These are phyloP conservation scores for Ustilago curta DNA, from an alignment of 1,284 basidiomycete species.

Conservation along the genomic window DNA sequence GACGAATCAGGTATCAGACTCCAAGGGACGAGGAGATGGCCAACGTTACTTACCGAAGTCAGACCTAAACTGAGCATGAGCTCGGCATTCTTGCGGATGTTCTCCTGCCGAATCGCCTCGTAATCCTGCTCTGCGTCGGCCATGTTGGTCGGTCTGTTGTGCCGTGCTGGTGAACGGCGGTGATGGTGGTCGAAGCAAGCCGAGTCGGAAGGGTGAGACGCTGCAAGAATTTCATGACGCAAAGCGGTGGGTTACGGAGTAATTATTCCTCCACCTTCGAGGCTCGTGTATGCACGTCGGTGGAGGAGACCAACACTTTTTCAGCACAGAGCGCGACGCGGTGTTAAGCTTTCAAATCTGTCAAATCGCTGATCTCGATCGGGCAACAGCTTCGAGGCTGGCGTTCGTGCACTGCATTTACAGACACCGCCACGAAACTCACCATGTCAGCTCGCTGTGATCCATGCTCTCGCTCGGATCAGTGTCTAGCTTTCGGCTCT, in stretches of 20 bases:
- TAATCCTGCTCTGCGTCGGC: constrained; percentile 51
- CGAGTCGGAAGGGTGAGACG: neutral
- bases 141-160: constrained; percentile 11
- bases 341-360: neutral
- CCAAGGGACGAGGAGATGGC: neutral
- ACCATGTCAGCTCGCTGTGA: too few species aligned
- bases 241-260: too few species aligned
- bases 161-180: neutral
- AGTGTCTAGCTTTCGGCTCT: neutral
- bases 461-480: too few species aligned
- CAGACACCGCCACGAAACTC: constrained; percentile 28
- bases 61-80: constrained; percentile 56
- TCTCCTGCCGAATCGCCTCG: constrained; percentile 63
- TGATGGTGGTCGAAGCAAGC: neutral
- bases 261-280: too few species aligned
- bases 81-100: constrained; percentile 69
- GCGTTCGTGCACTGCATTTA: neutral
- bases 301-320: constrained; percentile 23
- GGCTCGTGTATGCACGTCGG: constrained; percentile 13
- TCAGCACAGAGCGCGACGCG: too few species aligned
- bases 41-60: constrained; percentile 24
- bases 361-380: constrained; percentile 6
- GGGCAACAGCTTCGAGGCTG: neutral
- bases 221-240: too few species aligned
- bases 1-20: neutral